phyloP scores from a whole-genome alignment of 75 land plant species.

The Pseudotsuga menziesii region DNA sequence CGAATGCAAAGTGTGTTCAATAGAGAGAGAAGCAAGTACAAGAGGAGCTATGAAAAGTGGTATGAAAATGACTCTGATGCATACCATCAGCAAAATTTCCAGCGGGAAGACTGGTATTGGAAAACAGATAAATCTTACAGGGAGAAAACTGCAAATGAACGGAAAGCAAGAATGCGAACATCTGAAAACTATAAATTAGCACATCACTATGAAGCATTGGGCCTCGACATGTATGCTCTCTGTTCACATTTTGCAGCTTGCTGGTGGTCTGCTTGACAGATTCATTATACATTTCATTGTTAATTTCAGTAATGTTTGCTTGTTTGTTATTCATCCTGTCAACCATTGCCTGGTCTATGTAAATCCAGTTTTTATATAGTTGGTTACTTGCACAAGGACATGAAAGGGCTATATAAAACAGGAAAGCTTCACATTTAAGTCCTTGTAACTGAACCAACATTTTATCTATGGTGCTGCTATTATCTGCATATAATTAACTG shows the following conservation, averaged over 20 bases:
- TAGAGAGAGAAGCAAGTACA: constrained; percentile 63
- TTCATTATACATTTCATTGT: not conserved
- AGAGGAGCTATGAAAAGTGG: constrained; percentile 57
- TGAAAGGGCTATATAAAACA: not conserved
- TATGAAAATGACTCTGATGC: constrained; percentile 37
- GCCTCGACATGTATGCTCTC: constrained; percentile 55
- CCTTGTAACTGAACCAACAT: not conserved
- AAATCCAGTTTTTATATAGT: not conserved
- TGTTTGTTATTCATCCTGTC: not conserved
- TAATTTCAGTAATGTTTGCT: not conserved
- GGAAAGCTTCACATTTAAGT: not conserved
- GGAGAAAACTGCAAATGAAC: constrained; percentile 28
- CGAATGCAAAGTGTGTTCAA: constrained; percentile 78
- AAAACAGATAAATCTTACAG: constrained; percentile 42
- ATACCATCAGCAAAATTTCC: constrained; percentile 46
- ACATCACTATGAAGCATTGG: constrained; percentile 61
- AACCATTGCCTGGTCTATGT: not conserved
- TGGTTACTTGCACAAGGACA: not conserved
- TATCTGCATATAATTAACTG: too few relatives aligned
- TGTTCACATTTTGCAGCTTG: not conserved
- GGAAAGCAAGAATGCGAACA: constrained; percentile 20
- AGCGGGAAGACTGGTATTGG: constrained; percentile 70
- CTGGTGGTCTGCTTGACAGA: not conserved
- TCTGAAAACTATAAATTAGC: constrained; percentile 36
- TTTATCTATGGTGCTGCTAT: not conserved